These are phyloP conservation scores for Geosmithia flava DNA, from an alignment of 2,329 filamentous ascomycete species.

Conservation along the genomic window DNA sequence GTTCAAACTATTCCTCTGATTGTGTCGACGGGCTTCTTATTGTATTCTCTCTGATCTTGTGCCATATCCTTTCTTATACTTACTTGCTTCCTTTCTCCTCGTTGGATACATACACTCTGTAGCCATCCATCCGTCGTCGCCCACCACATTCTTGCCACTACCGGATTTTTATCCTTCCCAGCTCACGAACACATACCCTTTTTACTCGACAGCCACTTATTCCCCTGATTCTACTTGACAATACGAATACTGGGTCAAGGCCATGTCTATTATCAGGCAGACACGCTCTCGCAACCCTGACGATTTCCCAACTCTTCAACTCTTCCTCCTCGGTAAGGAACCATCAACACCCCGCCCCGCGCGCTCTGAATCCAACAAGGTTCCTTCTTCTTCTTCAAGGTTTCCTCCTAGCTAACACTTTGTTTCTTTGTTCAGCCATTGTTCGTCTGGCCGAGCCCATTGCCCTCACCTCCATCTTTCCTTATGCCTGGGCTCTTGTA, in stretches of 20 bases:
- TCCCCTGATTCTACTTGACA: background rate
- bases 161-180: background rate
- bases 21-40: no score
- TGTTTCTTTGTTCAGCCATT: constrained; percentile 47
- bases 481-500: constrained; percentile 78
- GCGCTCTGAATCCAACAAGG: background rate
- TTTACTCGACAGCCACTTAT: background rate
- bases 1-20: no score
- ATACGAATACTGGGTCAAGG: constrained; percentile 5
- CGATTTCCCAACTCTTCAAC: constrained; percentile 69
- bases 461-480: constrained; percentile 84
- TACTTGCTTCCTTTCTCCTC: background rate
- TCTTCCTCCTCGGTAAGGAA: constrained; percentile 67
- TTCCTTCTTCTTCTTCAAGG: constrained; percentile 5
- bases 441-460: constrained; percentile 89
- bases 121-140: background rate
- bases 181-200: constrained; percentile 6
- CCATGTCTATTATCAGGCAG: constrained; percentile 40
- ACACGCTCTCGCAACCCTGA: constrained; percentile 47
- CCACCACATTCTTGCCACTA: background rate
- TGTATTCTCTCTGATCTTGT: background rate
- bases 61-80: background rate
- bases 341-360: constrained; percentile 6
- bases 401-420: background rate
- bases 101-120: background rate